Conservation (phyloP, 495 filamentous ascomycete species). For the Penicillium cataractarum region DNA sequence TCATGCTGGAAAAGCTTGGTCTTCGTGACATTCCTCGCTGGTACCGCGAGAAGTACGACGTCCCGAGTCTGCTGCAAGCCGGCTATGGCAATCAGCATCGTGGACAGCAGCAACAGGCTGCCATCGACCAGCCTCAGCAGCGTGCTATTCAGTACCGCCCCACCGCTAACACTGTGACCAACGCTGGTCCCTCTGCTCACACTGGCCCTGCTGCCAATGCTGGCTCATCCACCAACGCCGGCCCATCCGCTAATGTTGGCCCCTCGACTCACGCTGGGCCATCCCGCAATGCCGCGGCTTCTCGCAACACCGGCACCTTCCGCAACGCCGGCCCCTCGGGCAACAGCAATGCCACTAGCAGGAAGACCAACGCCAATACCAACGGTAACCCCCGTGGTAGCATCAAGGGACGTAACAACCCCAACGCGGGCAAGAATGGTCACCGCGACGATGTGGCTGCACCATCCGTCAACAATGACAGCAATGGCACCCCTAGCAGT, state of each 20-base stretch:
- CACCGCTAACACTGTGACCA: not conserved
- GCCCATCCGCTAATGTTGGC: not conserved
- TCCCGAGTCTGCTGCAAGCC: conserved; percentile 35
- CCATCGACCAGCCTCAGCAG: conserved; percentile 17
- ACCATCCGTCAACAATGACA: not conserved
- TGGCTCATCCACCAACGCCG: not conserved
- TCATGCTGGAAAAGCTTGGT: conserved; percentile 65
- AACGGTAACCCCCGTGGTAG: conserved; percentile 3
- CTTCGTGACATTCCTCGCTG: conserved; percentile 58
- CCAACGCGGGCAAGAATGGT: not conserved
- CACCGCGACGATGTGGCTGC: not conserved
- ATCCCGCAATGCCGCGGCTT: not conserved
- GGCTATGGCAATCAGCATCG: conserved; percentile 18
- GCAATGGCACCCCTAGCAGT: not conserved
- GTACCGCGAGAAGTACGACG: conserved; percentile 52
- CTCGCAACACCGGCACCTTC: not conserved
- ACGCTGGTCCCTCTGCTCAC: not conserved
- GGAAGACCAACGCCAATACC: not conserved
- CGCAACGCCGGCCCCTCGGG: not conserved
- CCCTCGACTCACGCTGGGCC: no score
- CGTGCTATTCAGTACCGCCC: conserved; percentile 21
- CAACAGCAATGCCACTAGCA: not conserved
- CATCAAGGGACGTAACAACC: not conserved
- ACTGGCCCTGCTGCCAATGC: not conserved
- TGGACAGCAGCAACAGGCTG: conserved; percentile 12